A percentile compares a stretch with the other conserved stretches of the same genome.
Conservation (phyloP, 306 rosid genomes). For the Fagus crenata region DNA sequence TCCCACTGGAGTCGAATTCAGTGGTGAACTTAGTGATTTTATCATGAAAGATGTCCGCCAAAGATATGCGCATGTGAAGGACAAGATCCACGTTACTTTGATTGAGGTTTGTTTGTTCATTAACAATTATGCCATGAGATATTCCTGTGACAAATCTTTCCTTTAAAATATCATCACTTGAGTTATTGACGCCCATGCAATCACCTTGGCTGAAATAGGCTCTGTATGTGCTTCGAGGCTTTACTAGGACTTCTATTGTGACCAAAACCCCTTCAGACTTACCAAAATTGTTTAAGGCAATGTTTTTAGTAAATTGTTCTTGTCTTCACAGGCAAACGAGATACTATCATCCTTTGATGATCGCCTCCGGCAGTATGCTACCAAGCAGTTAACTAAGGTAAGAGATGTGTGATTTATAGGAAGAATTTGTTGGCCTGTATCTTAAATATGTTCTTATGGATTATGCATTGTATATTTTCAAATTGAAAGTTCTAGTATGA, state of each 20-base stretch:
- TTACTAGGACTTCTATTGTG: neutral
- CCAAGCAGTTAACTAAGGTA: conserved; percentile 85
- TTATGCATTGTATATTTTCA: conserved; percentile 18
- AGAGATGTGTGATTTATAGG: conserved; percentile 21
- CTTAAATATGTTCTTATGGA: conserved; percentile 21
- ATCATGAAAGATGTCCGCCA: conserved; percentile 77
- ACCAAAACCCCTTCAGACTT: neutral
- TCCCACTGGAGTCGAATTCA: conserved; percentile 98
- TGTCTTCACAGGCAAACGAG: conserved; percentile 73
- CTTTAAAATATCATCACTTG: neutral
- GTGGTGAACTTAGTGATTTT: conserved; percentile 98
- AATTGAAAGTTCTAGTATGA: neutral
- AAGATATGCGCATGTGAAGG: conserved; percentile 89
- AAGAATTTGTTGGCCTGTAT: conserved; percentile 12
- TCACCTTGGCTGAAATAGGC: conserved; percentile 5
- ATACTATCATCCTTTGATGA: conserved; percentile 91
- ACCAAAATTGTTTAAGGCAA: conserved; percentile 21
- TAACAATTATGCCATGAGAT: conserved; percentile 4
- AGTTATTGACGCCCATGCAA: neutral
- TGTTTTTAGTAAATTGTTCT: conserved; percentile 36
- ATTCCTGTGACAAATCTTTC: neutral
- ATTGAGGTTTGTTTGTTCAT: conserved; percentile 68
- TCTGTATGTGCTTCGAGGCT: conserved; percentile 4
- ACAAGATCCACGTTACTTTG: conserved; percentile 79
- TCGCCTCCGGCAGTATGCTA: conserved; percentile 79